These are phyloP conservation scores for Stemphylium vesicarium DNA, from an alignment of 2,329 filamentous ascomycete genomes.

Conservation along the genomic window DNA sequence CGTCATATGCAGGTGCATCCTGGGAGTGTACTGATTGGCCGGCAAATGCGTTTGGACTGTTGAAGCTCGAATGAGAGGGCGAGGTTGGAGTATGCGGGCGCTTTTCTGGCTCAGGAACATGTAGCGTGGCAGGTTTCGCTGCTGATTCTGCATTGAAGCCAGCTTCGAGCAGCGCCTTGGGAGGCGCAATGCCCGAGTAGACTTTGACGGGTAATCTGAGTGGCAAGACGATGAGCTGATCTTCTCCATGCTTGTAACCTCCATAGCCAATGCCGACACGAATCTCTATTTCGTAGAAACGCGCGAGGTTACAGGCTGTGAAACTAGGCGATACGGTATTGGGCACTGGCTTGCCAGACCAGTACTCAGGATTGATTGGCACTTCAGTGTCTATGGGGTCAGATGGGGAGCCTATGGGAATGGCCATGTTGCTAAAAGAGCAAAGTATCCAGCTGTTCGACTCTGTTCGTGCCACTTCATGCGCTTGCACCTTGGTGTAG, in stretches of 20 bases:
- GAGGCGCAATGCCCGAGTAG: slow-evolving; percentile 86
- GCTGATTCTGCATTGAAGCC: slow-evolving; percentile 50
- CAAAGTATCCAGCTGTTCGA: slow-evolving; percentile 76
- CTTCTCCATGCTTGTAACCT: slow-evolving; percentile 59
- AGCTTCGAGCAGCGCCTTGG: slow-evolving; percentile 74
- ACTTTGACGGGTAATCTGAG: slow-evolving; percentile 80
- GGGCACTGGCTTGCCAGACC: slow-evolving; percentile 75
- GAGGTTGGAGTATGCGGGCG: slow-evolving; percentile 33
- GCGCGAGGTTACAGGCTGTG: slow-evolving; percentile 82
- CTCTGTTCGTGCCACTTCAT: slow-evolving; percentile 75
- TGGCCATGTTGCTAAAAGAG: slow-evolving; percentile 72
- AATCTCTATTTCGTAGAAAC: slow-evolving; percentile 83
- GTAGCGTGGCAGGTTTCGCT: slow-evolving; percentile 17
- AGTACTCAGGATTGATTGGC: slow-evolving; percentile 72
- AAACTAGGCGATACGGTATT: slow-evolving; percentile 89
- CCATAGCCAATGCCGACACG: slow-evolving; percentile 80
- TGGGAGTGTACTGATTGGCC: slow-evolving; percentile 27
- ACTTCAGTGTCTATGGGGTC: slow-evolving; percentile 70
- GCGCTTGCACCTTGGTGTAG: slow-evolving; percentile 78
- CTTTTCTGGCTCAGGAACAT: slow-evolving; percentile 24
- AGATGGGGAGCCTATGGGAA: slow-evolving; percentile 67
- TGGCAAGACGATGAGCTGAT: slow-evolving; percentile 80
- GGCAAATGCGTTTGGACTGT: slow-evolving; percentile 24
- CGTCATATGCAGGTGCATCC: slow-evolving; percentile 62
- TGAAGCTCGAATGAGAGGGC: slow-evolving; percentile 28